Evolutionary conservation across 2,329 filamentous ascomycete species (phyloP), one percentile per base, ranked within the genome.

Genomic region (Aspergillus fumigatus): DNA sequence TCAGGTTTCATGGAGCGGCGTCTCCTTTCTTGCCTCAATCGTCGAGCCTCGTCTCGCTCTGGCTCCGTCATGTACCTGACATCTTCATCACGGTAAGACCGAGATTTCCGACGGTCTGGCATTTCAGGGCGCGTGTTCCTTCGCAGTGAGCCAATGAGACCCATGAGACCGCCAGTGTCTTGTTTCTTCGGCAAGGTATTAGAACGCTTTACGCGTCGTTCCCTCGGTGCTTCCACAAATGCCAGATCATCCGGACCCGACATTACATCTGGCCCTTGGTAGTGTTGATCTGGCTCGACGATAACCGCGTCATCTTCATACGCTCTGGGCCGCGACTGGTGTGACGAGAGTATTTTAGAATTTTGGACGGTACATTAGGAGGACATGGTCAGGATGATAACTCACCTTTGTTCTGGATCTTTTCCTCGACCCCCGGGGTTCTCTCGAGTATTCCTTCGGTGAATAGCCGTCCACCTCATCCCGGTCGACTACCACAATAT

Each of bases 131-230:
- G 65, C 2, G 67, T 58, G 27, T 62, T 64, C 52, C 72, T 74
- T 26, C 72, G 67, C 26, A 76, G 56, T 2, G 73, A 74, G 8
- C 84, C 84, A 62, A 92, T 85, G 5, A 91, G 77, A n/a, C 82
- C 81, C 75, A 84, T 82, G 17, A 86, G 71, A 23, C 83, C 81
- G 55, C 77, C 75, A 54, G 64, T 63, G 55, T 80, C 80, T 52
- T 84, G 73, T 67, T 86, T 88, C 69, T 84, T 87, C 3, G 85
- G 79, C 53, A 76, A 82, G 3, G 87, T 87, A 62, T 81, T 84
- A 40, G 84, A 82, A 50, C 87, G 82, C 67, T 82, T 85, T 49
- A 86, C 65, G 38, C 82, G 78, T 52, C 81, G 76, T 61, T 82
- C 79, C 59, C 74, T 67, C 9, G 67, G 76, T 51, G 77, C 73